Base-by-base conservation (phyloP, 2,329 filamentous ascomycete species). In the Claviceps digitariae region DNA sequence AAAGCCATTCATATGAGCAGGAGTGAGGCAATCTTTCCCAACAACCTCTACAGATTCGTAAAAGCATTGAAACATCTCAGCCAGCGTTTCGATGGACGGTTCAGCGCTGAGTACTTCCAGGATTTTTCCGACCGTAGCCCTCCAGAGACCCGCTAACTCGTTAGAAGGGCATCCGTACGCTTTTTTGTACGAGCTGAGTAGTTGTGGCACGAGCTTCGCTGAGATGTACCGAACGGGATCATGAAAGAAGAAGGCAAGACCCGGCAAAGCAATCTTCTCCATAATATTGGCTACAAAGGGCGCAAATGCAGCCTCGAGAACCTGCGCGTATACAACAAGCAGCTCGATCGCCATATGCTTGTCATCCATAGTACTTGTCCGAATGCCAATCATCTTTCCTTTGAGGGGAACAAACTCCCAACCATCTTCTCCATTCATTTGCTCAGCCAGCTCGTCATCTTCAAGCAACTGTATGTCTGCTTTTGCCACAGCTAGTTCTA, bases 281-380 rank as follows among this genome's bases (percentile, higher is more conserved):
- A 97, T 93, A 55, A 95, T 94, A 56, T 95, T 85, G 46, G 84
- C 77, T 51, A 95, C 91, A 60, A 94, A 97, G 1, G 87, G 88
- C 52, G 93, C 90, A 66, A 98, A 98, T 31, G 87, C 82, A 23
- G 79, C 89, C 66, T 96, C 89, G n/a, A 98, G 78, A 27, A 95
- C 90, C 67, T 96, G 90, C 1, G 93, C 91, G 65, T 98, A 98
- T 57, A 98, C 91, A 48, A 95, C 90, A 56, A 98, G 86, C 52
- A 98, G 82, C 71, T 98, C 93, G 59, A 98, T 97, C n/a, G 93
- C 93, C 80, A 95, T 96, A 69, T 97, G 90, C 75, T 98, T 98
- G 72, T 98, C 93, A 63, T 98, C 93, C 68, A 98, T 84, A 10
- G 87, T 88, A 67, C 89, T 95, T 8, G 93, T 98, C 73, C 90